These are phyloP conservation scores for Kwoniella pini DNA, from an alignment of 768 basidiomycete species.

Conservation along the genomic window DNA sequence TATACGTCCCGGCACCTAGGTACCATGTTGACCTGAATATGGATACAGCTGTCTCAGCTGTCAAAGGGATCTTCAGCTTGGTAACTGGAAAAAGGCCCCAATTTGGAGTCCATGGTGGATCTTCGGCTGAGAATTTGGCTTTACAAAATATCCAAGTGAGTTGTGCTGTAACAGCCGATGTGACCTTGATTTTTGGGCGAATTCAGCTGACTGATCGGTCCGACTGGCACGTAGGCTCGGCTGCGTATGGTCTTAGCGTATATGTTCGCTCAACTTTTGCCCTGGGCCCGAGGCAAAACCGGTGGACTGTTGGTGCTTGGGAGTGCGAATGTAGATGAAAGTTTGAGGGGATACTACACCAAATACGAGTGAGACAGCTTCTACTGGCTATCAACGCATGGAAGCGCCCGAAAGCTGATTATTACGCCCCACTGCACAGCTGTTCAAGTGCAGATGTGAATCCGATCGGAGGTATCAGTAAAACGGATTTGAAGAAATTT, in stretches of 20 bases:
- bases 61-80: slow-evolving; percentile 76
- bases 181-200: neutral
- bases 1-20: slow-evolving; percentile 56
- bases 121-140: slow-evolving; percentile 85
- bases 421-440: slow-evolving; percentile 9
- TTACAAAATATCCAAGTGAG: slow-evolving; percentile 91
- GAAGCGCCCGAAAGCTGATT: too few relatives aligned
- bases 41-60: slow-evolving; percentile 83
- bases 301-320: slow-evolving; percentile 95
- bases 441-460: slow-evolving; percentile 81
- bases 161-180: neutral
- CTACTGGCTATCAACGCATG: neutral
- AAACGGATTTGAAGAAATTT: slow-evolving; percentile 94
- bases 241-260: slow-evolving; percentile 93
- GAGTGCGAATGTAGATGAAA: slow-evolving; percentile 97
- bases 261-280: slow-evolving; percentile 89
- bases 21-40: slow-evolving; percentile 96
- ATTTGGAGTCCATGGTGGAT: slow-evolving; percentile 85
- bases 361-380: slow-evolving; percentile 83
- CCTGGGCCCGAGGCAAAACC: slow-evolving; percentile 78
- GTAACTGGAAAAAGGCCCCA: slow-evolving; percentile 73
- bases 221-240: slow-evolving; percentile 64
- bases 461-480: slow-evolving; percentile 96
- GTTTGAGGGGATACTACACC: slow-evolving; percentile 92
- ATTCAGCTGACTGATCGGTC: neutral